Evolutionary conservation across 129 eudicot genomes (phyloP), one percentile per base, ranked within the genome.

Genomic region (Centrapalus pauciflorus): DNA sequence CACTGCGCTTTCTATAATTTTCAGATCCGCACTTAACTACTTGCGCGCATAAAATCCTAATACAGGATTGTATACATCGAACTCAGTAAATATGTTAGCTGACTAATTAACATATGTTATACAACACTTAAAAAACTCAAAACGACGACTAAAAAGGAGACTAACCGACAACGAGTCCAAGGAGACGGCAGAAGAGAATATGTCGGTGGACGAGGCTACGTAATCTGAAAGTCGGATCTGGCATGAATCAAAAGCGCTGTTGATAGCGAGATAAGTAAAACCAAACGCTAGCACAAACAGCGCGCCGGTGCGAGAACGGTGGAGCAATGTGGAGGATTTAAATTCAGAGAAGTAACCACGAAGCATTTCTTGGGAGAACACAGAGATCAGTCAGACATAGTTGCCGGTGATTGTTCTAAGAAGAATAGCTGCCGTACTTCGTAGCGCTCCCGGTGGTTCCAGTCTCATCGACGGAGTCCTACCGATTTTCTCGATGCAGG

Each of bases 211-310:
- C 25, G 79, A 57, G 23, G 33, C 26, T 24, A 66, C 24, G 38
- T 66, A 75, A 2, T 48, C 79, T 1, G 79, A 41, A 11, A 75
- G 49, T 35, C 79, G 79, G 79, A 75, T 75, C 79, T 66, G 74
- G 50, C 74, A 66, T 7, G 79, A 43, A 58, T 75, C 68, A 45
- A 75, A 26, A 25, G 74, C 40, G 5, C 45, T 34, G 34, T 46
- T 45, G 23, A 75, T 27, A 32, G 66, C 3, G 17, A 75, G 54
- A 75, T 75, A 75, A 16, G 61, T 66, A 13, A 48, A 75, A 29
- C 40, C 17, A 17, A 75, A 75, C 32, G 58, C 11, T 3, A 75
- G 0, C 23, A 75, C 19, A 34, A 74, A 65, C 41, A 64, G 20
- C 38, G 40, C 17, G 43, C 54, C 55, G 68, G 67, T 57, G 60